Evolutionary conservation across 192 early-diverging fungal species (phyloP).

Genomic region (Funneliformis mosseae): DNA sequence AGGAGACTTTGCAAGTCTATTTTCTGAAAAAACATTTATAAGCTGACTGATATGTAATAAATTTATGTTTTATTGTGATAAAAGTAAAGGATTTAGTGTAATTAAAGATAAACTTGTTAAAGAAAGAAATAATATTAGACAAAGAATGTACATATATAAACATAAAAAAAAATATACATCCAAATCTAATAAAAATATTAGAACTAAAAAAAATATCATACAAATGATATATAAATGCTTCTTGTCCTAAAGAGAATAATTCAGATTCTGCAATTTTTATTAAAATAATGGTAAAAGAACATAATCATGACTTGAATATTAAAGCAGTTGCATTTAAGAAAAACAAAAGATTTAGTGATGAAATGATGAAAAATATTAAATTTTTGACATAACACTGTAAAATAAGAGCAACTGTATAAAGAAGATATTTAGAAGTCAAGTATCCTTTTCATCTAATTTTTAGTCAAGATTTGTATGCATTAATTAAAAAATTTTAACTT

Average conservation of each 20-base stretch:
- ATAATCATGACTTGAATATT: no score
- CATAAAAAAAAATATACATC: neutral
- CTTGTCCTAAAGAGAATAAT: neutral
- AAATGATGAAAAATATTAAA: no score
- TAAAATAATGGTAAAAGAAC: no score
- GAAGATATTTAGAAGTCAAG: no score
- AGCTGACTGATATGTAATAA: neutral
- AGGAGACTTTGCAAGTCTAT: neutral
- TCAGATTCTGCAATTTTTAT: neutral
- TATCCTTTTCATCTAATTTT: no score
- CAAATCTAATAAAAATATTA: neutral
- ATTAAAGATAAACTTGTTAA: neutral
- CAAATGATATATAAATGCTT: neutral
- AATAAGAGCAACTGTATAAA: no score
- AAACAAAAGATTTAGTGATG: no score
- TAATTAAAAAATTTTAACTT: no score
- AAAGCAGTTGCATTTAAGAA: no score
- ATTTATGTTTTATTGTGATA: neutral
- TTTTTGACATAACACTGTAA: no score
- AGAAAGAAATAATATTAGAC: neutral
- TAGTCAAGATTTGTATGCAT: no score
- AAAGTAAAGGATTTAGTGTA: neutral
- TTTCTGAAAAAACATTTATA: neutral
- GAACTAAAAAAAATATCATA: neutral
- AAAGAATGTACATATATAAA: neutral